Base-by-base conservation (phyloP, 768 basidiomycete species). In the Bullera alba region DNA sequence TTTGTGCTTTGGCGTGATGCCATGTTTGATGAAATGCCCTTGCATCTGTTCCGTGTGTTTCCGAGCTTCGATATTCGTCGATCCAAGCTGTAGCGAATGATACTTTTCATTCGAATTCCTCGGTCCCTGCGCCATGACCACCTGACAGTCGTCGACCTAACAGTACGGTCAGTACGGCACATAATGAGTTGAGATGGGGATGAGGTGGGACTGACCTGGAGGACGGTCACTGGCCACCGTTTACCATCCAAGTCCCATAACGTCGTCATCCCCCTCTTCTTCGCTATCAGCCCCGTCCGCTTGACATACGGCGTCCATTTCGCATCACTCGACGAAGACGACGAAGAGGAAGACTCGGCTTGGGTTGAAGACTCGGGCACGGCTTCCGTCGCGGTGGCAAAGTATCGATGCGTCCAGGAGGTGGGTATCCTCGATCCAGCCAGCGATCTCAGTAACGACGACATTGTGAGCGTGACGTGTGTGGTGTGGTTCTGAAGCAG, bases 211-310 rank as follows among this genome's bases (percentile, higher is more conserved):
- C 79, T 57, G 58, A 90, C 93, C 79, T 97, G 91, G 34, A 99
- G 80, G 42, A 99, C 83, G 0, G 95, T 99, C 25, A 95, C 89
- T 1, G 95, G 93, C 58, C 86, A 77, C 42, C 86, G 79, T 29
- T 81, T 82, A 22, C 95, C 95, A 51, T 88, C 84, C 69, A 85
- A 80, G 67, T 91, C 87, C 87, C 89, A 97, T 65, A 97, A 75
- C 14, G 81, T 81, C 8, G 87, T 85, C 95, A 97, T 97, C 38
- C 95, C 95, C 49, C 89, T 82, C 77, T 99, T 99, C 51, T 85
- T 80, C 22, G 90, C 93, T 71, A 99, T 85, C 55, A 95, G 77
- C 6, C 95, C 95, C 0, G 91, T 93, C 50, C 95, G 80, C 56
- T 86, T 79, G 5, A 88, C 90, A 53, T 79, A 77, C 41, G 92